Evolutionary conservation across 176 grass and related monocot species (phyloP), one percentile per base, ranked within the genome.

Genomic region (Melocanna baccifera): DNA sequence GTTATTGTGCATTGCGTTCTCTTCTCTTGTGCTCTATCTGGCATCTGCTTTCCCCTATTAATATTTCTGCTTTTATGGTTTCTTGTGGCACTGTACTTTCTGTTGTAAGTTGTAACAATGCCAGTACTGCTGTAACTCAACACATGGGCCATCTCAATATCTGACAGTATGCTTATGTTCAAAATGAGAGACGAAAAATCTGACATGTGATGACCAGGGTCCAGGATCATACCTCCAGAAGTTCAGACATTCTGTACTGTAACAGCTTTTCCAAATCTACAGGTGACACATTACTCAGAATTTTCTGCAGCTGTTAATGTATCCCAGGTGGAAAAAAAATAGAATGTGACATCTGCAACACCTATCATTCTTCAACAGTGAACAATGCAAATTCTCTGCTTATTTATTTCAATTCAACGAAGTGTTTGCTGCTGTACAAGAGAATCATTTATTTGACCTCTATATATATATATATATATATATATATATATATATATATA

Each of bases 341-440:
- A 67, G 58, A 67, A 22, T 66, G 51, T 5, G 48, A 73, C 58
- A 45, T 79, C 7, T n/a, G 14, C 57, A 32, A 16, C 3, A 36
- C 28, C 34, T 29, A 45, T 30, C 9, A 13, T 46, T 48, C 13
- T 51, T n/a, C 28, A 61, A n/a, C 25, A 36, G 40, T n/a, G 41
- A 34, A 45, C 3, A 76, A 26, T 64, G 56, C 46, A 66, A 37
- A 37, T 43, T 20, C 29, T 6, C 69, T 69, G 62, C n/a, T 70
- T 70, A 6, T 62, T 76, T 75, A 70, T 81, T 72, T 71, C 52
- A 70, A 6, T 78, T 51, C 16, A 55, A 41, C 2, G 62, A 71
- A 56, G 22, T 39, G 30, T 42, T 50, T 72, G 59, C 67, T 86
- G 26, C 56, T 90, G 45, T 90, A 86, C 79, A 86, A 40, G 39